Conservation (phyloP, 164 flowering plant genomes). For the Tetrastigma voinierianum region DNA sequence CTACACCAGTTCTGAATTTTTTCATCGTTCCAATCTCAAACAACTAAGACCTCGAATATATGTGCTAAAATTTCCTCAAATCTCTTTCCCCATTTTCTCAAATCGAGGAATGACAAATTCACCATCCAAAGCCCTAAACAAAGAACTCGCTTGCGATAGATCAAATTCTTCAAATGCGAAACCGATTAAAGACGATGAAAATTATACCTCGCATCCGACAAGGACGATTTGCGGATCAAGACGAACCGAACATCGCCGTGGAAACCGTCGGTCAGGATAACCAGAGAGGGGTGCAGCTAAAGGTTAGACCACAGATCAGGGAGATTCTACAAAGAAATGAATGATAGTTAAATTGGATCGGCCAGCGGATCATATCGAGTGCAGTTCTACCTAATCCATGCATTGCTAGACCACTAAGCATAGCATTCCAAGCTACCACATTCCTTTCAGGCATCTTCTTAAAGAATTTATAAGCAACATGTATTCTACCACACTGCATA, state of each 20-base stretch:
- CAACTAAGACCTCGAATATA: too few relatives aligned
- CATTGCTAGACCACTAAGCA: constrained; percentile 67
- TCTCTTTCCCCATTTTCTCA: too few relatives aligned
- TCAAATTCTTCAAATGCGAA: background rate
- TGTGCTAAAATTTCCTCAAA: too few relatives aligned
- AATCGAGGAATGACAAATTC: background rate
- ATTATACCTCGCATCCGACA: constrained; percentile 35
- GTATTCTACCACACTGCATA: too few relatives aligned
- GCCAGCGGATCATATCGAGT: constrained; percentile 18
- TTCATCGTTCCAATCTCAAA: too few relatives aligned
- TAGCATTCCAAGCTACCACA: constrained; percentile 69
- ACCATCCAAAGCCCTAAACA: background rate
- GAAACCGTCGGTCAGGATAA: background rate
- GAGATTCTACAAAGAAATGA: background rate
- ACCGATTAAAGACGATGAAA: background rate
- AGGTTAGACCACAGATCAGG: background rate
- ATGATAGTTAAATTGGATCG: background rate
- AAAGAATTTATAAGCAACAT: too few relatives aligned
- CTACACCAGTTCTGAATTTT: too few relatives aligned
- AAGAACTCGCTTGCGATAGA: background rate
- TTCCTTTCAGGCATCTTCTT: constrained; percentile 40
- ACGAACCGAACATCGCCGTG: background rate
- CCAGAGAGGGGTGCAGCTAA: background rate
- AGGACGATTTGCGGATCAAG: constrained; percentile 10
- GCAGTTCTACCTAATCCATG: constrained; percentile 50